Evolutionary conservation across 306 rosid species (phyloP), one percentile per base, ranked within the genome.

Genomic region (Myrica gale): DNA sequence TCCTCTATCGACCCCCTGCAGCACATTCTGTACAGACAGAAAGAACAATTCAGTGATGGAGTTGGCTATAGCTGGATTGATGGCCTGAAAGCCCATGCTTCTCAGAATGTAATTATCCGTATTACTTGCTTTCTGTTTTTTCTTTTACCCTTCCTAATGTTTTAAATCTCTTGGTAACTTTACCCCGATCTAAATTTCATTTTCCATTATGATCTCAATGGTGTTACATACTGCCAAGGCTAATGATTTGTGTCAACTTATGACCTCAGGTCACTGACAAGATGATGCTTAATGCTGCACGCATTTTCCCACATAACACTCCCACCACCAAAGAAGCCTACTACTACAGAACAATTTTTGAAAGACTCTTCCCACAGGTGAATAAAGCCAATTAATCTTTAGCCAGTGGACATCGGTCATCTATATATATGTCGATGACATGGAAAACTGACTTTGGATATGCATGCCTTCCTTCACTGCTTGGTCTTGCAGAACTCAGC

Each of bases 21-120:
- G 98, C 92, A 89, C 80, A 93, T 96, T 76, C 81, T 96, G 55
- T 96, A 92, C 69, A 88, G 99, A 78, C 99, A 92, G 82, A 96
- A 96, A 60, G 99, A 96, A 71, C 99, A 96, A 77, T 96, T 92
- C 84, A 96, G 98, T 74, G 98, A 96, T 75, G 98, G 99, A 9
- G 99, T 96, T 41, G 99, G 99, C 52, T 96, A 96, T 69, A 88
- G 98, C 45, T 96, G 99, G 99, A 96, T 96, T 67, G 98, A 96
- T 81, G 99, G 97, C 79, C 92, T 96, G 58, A 96, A 92, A 83
- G 88, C 82, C 0, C 98, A 96, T 83, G 93, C 98, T 79, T 93
- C 87, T 73, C 85, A 75, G 81, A 97, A 96, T 85, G 99, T 96
- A 88, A 47, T 74, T 48, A 50, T 52, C 15, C 50, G 32, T 68